phyloP scores from a whole-genome alignment of 306 rosid species.

The Canavalia ensiformis region DNA sequence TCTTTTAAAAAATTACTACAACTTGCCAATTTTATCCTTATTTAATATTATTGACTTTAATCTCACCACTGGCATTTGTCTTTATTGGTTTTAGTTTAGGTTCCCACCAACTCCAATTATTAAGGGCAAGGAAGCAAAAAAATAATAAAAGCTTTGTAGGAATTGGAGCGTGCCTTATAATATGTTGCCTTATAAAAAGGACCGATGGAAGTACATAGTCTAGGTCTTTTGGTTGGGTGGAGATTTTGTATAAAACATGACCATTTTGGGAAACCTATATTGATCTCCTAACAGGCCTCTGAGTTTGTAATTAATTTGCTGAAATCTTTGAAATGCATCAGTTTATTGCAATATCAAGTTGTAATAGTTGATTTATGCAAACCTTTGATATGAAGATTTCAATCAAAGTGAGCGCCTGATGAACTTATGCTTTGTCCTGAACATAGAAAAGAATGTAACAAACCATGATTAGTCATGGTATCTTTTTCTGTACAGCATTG shows the following conservation, averaged over 20 bases:
- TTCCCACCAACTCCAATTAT: too few relatives aligned
- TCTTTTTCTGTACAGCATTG: conserved; percentile 24
- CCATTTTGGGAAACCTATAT: neutral
- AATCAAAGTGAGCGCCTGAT: conserved; percentile 1
- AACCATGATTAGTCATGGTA: conserved; percentile 27
- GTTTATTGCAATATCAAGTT: conserved; percentile 15
- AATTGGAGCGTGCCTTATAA: too few relatives aligned
- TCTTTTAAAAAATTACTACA: too few relatives aligned
- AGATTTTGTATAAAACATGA: conserved; percentile 8
- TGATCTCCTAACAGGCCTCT: conserved; percentile 5
- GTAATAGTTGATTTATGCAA: conserved; percentile 12
- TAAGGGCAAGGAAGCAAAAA: too few relatives aligned
- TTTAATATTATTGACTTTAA: too few relatives aligned
- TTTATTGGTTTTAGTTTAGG: too few relatives aligned
- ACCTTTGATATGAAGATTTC: conserved; percentile 19
- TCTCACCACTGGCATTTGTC: too few relatives aligned
- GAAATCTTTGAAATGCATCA: conserved; percentile 15
- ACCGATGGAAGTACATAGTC: neutral
- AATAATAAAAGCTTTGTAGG: too few relatives aligned
- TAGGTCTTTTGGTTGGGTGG: conserved; percentile 2
- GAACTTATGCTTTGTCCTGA: conserved; percentile 28
- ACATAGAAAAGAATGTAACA: neutral
- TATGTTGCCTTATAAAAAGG: too few relatives aligned
- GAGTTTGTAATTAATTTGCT: conserved; percentile 3
- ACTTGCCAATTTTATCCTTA: too few relatives aligned